A percentile compares a stretch with the other conserved stretches of the same genome.
phyloP scores from a whole-genome alignment of 2,329 filamentous ascomycete genomes.

The Colletotrichum theobromicola region DNA sequence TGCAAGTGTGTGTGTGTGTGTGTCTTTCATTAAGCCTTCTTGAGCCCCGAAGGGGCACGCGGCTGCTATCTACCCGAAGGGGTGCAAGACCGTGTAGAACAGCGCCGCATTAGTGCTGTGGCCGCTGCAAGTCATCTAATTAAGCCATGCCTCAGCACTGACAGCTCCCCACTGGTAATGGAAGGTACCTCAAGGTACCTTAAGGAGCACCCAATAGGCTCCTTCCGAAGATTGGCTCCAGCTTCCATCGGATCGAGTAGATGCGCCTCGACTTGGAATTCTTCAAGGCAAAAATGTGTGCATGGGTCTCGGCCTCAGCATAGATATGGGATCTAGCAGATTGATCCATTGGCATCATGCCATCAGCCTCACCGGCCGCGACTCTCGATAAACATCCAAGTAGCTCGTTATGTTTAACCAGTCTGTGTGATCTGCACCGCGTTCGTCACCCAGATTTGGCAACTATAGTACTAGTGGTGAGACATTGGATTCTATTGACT shows the following conservation, averaged over 20 bases:
- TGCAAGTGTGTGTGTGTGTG: no score
- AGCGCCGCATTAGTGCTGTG: conserved; percentile 4
- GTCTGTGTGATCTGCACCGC: neutral
- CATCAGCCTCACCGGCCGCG: neutral
- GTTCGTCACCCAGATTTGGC: neutral
- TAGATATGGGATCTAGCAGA: neutral
- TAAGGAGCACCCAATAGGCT: neutral
- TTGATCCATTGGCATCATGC: neutral
- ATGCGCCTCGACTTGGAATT: neutral
- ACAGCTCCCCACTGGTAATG: neutral
- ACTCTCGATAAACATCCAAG: neutral
- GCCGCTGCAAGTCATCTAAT: conserved; percentile 17
- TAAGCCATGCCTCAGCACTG: conserved; percentile 3
- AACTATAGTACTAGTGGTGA: neutral
- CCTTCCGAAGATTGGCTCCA: neutral
- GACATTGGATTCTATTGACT: neutral
- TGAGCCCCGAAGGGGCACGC: no score
- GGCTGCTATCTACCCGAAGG: no score
- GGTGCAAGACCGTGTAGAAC: neutral
- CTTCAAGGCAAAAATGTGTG: neutral
- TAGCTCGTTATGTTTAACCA: neutral
- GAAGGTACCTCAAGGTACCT: no score
- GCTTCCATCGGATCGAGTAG: neutral
- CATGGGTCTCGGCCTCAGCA: neutral
- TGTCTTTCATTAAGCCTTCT: no score